Evolutionary conservation across 495 filamentous ascomycete genomes (phyloP), one percentile per base, ranked within the genome.

Genomic region (Parathielavia hyrcaniae): DNA sequence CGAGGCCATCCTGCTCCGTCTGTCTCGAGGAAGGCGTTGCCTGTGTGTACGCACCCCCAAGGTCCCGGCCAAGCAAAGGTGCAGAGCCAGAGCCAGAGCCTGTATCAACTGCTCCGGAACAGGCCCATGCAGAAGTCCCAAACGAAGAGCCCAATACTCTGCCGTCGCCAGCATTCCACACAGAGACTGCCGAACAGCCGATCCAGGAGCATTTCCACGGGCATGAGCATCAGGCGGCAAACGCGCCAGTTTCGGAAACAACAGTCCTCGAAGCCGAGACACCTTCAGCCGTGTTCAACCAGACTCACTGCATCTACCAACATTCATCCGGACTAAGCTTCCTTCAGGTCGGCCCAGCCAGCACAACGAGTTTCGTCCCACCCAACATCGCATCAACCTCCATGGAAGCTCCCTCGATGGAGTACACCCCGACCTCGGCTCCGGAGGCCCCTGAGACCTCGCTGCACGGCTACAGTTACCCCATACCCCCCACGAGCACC

Each of bases 21-120:
- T 78, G 75, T 50, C 16, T 64, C 46, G 57, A 61, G 1, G 50
- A 63, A 3, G 67, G 62, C 1, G 47, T 61, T 7, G 50, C 59
- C 17, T 78, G 75, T 46, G 26, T 69, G 40, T 78, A 78, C 53
- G 50, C 69, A 9, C 58, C 62, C 8, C 57, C 68, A 17, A 73
- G 66, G 45, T 39, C 51, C 36, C 57, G 62, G 55, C 34, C 55
- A 4, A 54, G 32, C 43, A 58, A 56, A 38, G 52, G 36, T 22
- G 49, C 45, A 5, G 50, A 45, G 19, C 26, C 58, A 8, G 50
- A 20, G 17, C 10, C 52, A 48, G 59, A 52, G 30, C 26, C 26
- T 2, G 26, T 30, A 30, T 30, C 26, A 30, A 30, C 26, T 6
- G 55, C 50, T 1, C 45, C 54, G 30, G 67, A 58, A 45, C 36